A percentile compares a stretch with the other conserved stretches of the same genome.
Evolutionary conservation across 331 rosid genomes (phyloP).

Genomic region (Prunus yedoensis): DNA sequence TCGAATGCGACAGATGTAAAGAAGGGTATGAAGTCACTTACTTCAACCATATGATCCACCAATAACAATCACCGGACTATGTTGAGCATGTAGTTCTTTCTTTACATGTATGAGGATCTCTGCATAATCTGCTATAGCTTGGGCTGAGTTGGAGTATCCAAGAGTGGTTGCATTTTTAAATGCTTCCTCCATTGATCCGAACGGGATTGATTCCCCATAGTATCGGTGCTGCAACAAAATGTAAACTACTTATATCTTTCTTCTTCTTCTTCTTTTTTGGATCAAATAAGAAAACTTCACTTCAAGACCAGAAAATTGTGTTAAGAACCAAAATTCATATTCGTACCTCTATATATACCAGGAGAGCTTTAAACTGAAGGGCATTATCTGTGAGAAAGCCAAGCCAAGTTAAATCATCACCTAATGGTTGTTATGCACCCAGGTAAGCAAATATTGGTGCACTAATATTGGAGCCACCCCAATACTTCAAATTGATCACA

Average conservation of each 20-base stretch:
- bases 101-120: constrained; percentile 47
- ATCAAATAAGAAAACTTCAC: too few relatives aligned
- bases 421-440: constrained; percentile 44
- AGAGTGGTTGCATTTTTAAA: too few relatives aligned
- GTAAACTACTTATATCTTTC: too few relatives aligned
- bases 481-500: constrained; percentile 44
- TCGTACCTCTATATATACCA: constrained; percentile 57
- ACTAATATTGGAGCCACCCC: constrained; percentile 55
- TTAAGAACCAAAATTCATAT: neutral
- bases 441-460: constrained; percentile 63
- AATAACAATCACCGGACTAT: constrained; percentile 51
- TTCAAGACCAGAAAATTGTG: too few relatives aligned
- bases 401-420: neutral
- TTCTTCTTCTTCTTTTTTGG: too few relatives aligned
- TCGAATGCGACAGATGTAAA: too few relatives aligned
- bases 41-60: constrained; percentile 44
- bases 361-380: constrained; percentile 52
- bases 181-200: too few relatives aligned
- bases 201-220: too few relatives aligned
- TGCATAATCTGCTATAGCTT: constrained; percentile 69
- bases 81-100: constrained; percentile 29
- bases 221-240: too few relatives aligned
- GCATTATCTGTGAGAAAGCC: constrained; percentile 63
- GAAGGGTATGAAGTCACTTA: constrained; percentile 22
- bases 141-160: constrained; percentile 74